Base-by-base conservation (phyloP, 176 grass and related monocot genomes). In the Coix lacrymajobi region DNA sequence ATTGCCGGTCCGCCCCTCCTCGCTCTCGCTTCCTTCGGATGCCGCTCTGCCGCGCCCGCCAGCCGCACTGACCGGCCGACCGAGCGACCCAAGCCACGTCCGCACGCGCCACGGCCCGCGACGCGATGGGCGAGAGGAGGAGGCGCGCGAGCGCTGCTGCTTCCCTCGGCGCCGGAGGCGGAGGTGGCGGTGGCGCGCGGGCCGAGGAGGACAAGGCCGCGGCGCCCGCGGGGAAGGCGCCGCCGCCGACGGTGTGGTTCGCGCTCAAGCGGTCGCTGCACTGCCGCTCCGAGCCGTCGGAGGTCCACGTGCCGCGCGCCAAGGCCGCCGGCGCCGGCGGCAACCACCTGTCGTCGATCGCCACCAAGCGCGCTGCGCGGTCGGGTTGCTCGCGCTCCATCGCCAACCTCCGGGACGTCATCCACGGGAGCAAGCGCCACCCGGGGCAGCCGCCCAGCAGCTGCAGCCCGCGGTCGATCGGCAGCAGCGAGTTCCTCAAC, bases 341-440 rank as follows among this genome's bases (percentile, higher is more conserved):
- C n/a, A n/a, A n/a, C 22, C 77, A 87, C 65, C 84, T 94, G 19
- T 81, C 87, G 11, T 72, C 87, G 38, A 89, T 94, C 19, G 43
- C 87, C 17, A 98, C 93, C 54, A 93, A 95, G 90, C 89, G 76
- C 26, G 62, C 81, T 7, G 71, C 81, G 38, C 81, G 96, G 36
- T 98, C 96, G 8, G 96, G 93, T 0, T 98, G 96, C 85, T 98
- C 96, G 4, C 86, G 93, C 34, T 98, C 96, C 8, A 95, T 98
- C 7, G 92, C 96, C 54, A 98, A 98, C 89, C 88, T 98, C 9
- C 92, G 90, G 22, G 92, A 98, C 66, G 96, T 98, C 22, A 98
- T 98, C 80, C 96, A 98, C 85, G 96, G 96, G 22, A 98, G 96
- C 92, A 98, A 98, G 83, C 88, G 96, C 26, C 96, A 98, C 68